These are phyloP conservation scores for Erythrophleum ivorense DNA, from an alignment of 331 rosid genomes.

Conservation along the genomic window DNA sequence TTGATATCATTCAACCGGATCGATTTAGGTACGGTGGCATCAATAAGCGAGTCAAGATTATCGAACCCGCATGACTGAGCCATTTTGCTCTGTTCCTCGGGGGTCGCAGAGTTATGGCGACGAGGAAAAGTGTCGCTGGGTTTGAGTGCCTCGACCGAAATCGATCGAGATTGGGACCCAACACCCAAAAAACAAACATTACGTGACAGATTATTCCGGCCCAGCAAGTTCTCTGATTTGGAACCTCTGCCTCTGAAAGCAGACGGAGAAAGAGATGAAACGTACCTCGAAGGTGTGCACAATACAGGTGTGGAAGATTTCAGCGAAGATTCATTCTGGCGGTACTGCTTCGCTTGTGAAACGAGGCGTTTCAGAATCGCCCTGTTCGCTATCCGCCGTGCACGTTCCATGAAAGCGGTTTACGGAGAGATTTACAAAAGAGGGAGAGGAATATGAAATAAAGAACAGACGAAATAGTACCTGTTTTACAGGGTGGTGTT, in stretches of 20 bases:
- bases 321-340: conserved; percentile 53
- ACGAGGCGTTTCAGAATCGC: conserved; percentile 66
- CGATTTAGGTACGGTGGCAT: conserved; percentile 81
- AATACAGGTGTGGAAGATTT: conserved; percentile 53
- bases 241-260: conserved; percentile 33
- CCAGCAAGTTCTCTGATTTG: conserved; percentile 47
- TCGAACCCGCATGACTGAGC: conserved; percentile 62
- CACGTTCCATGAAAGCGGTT: conserved; percentile 69
- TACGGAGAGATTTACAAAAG: background rate
- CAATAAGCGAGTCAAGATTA: conserved; percentile 60
- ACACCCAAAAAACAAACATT: conserved; percentile 39
- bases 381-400: conserved; percentile 71
- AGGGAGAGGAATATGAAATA: background rate
- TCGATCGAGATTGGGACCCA: conserved; percentile 62
- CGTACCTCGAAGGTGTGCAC: conserved; percentile 60
- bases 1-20: conserved; percentile 63
- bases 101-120: conserved; percentile 83
- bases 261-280: conserved; percentile 60
- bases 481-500: conserved; percentile 14
- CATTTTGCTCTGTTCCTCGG: conserved; percentile 71
- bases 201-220: conserved; percentile 34
- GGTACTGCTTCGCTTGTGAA: conserved; percentile 58
- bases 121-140: conserved; percentile 82
- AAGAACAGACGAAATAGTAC: conserved; percentile 24
- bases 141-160: conserved; percentile 76